Evolutionary conservation across 2,329 filamentous ascomycete genomes (phyloP), one percentile per base, ranked within the genome.

Genomic region (Colletotrichum musicola): DNA sequence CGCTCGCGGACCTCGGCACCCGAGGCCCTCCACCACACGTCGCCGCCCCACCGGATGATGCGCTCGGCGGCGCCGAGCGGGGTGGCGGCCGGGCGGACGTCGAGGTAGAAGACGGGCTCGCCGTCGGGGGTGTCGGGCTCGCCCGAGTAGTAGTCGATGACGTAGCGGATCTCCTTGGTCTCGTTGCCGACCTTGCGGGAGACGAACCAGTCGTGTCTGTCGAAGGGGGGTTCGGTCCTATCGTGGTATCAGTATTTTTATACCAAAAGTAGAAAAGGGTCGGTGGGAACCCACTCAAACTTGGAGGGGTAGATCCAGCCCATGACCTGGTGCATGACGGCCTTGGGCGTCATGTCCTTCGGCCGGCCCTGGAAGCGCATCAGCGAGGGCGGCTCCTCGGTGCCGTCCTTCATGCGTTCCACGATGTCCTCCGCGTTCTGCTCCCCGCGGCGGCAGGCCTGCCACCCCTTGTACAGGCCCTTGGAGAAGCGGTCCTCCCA

Each of bases 121-220:
- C 95, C 96, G 0, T 89, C 93, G 2, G 91, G 30, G 30, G 30
- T 89, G 75, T 97, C 94, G 1, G 92, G 91, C 25, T 91, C 90
- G 6, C 90, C 95, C 40, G 92, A 91, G 80, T 98, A 98, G 81
- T 97, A 98, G 80, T 99, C 96, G 78, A 99, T 99, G 64, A 99
- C 90, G 79, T 99, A 99, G 75, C 96, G 89, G 53, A 98, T 85
- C 83, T 98, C 91, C 77, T 91, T 92, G 74, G 84, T 85, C 67
- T 90, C 78, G 30, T 93, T 93, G 62, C 90, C 85, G 56, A 87
- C 81, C 40, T 91, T 87, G 71, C 96, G 88, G 72, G 93, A 88
- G 49, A 99, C 93, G 77, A 92, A 98, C 96, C 96, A 99, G 79
- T 99, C 96, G 78, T 99, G 96, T 70, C 96, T 90, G 80, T 99